phyloP scores from a whole-genome alignment of 768 basidiomycete species.

The Dioszegia hungarica region DNA sequence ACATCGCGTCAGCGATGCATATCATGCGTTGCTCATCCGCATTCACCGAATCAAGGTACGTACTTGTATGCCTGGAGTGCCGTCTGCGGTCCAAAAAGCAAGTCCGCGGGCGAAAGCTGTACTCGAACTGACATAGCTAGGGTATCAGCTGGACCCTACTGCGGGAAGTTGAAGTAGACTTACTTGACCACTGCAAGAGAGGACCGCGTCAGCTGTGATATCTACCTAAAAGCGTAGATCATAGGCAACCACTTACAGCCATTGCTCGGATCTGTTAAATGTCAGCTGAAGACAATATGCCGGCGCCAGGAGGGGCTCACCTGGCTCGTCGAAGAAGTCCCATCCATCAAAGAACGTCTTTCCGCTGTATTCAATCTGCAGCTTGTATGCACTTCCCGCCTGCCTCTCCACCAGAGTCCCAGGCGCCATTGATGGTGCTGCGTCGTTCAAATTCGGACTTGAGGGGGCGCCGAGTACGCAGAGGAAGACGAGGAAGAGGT shows the following conservation, averaged over 20 bases:
- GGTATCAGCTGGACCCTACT: neutral
- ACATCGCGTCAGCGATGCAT: too few species aligned
- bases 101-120: slow-evolving; percentile 37
- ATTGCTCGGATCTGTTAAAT: slow-evolving; percentile 33
- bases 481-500: too few species aligned
- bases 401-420: too few species aligned
- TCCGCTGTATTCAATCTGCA: slow-evolving; percentile 28
- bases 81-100: slow-evolving; percentile 41
- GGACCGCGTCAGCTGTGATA: neutral
- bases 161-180: neutral
- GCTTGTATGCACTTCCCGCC: neutral
- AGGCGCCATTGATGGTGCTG: too few species aligned
- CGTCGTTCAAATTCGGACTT: too few species aligned
- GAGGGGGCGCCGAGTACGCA: too few species aligned
- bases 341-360: slow-evolving; percentile 35
- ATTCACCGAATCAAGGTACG: slow-evolving; percentile 3
- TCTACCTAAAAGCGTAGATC: neutral
- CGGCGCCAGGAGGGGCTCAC: slow-evolving; percentile 16
- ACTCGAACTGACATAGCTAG: slow-evolving; percentile 30
- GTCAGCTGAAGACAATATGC: neutral
- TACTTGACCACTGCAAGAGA: slow-evolving; percentile 31
- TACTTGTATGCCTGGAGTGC: slow-evolving; percentile 45
- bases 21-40: neutral
- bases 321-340: slow-evolving; percentile 33
- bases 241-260: slow-evolving; percentile 44